phyloP scores from a whole-genome alignment of 2,329 filamentous ascomycete genomes.

The Diaporthe nobilis region DNA sequence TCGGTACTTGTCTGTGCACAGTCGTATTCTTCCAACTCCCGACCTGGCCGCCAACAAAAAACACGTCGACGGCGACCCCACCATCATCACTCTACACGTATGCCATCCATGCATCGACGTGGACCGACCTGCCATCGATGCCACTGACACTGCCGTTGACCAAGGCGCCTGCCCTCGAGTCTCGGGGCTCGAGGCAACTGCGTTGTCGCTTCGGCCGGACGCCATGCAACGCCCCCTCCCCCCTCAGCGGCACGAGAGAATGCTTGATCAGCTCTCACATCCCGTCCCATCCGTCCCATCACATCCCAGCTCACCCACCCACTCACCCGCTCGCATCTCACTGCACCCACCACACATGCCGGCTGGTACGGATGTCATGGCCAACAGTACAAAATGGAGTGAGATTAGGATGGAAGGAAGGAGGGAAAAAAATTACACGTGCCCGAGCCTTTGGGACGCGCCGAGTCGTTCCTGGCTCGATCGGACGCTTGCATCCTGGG shows the following conservation, averaged over 20 bases:
- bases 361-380: constrained; percentile 6
- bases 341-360: constrained; percentile 2
- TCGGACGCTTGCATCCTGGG: background rate
- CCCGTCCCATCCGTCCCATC: constrained; percentile 21
- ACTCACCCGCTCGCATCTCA: background rate
- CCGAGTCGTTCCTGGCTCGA: constrained; percentile 24
- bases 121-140: constrained; percentile 21
- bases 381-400: background rate
- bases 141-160: constrained; percentile 16
- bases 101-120: constrained; percentile 12
- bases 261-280: constrained; percentile 16
- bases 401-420: background rate
- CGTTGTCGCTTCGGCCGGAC: constrained; percentile 8
- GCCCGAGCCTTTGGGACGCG: constrained; percentile 6
- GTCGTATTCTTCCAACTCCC: constrained; percentile 29
- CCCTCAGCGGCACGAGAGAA: constrained; percentile 3
- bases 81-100: background rate
- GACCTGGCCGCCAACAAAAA: constrained; percentile 22
- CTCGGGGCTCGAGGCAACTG: background rate
- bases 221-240: constrained; percentile 30
- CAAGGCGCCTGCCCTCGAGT: background rate
- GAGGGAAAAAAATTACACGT: background rate
- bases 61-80: constrained; percentile 9
- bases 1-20: constrained; percentile 26
- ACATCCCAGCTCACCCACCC: background rate